Conservation (phyloP, 2,329 filamentous ascomycete species). For the Xylariaceae sp. region DNA sequence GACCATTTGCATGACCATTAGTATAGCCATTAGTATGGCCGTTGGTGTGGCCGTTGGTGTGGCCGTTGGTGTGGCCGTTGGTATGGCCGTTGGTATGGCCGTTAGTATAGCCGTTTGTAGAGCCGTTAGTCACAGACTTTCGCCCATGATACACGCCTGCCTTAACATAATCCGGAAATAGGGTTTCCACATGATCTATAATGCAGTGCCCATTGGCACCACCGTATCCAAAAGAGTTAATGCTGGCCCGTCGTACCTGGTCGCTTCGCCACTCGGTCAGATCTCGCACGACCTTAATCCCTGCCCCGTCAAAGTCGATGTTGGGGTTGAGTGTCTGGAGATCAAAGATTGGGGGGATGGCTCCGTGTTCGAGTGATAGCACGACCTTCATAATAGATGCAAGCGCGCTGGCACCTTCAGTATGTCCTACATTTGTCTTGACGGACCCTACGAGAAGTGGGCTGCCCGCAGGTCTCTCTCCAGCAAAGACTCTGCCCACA, state of each 20-base stretch:
- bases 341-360: slow-evolving; percentile 37
- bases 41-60: slow-evolving; percentile 19
- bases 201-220: slow-evolving; percentile 41
- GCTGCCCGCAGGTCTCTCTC: slow-evolving; percentile 23
- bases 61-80: not conserved
- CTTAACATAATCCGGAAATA: slow-evolving; percentile 18
- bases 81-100: slow-evolving; percentile 9
- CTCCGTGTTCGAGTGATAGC: slow-evolving; percentile 31
- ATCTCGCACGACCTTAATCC: slow-evolving; percentile 26
- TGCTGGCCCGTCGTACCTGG: slow-evolving; percentile 28
- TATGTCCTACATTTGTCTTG: slow-evolving; percentile 32
- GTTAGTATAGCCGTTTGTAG: slow-evolving; percentile 9
- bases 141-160: not conserved
- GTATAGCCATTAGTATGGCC: slow-evolving; percentile 29
- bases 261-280: slow-evolving; percentile 31
- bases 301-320: slow-evolving; percentile 30
- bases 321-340: slow-evolving; percentile 34
- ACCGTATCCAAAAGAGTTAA: slow-evolving; percentile 41
- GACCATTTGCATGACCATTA: slow-evolving; percentile 22
- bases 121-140: too few relatives aligned
- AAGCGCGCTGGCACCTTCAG: slow-evolving; percentile 37
- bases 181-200: slow-evolving; percentile 32
- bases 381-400: slow-evolving; percentile 33
- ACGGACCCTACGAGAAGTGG: slow-evolving; percentile 31
- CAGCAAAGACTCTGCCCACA: slow-evolving; percentile 30